Evolutionary conservation across 805 yeast species (phyloP).

Genomic region (Myxozyma kluyveri): DNA sequence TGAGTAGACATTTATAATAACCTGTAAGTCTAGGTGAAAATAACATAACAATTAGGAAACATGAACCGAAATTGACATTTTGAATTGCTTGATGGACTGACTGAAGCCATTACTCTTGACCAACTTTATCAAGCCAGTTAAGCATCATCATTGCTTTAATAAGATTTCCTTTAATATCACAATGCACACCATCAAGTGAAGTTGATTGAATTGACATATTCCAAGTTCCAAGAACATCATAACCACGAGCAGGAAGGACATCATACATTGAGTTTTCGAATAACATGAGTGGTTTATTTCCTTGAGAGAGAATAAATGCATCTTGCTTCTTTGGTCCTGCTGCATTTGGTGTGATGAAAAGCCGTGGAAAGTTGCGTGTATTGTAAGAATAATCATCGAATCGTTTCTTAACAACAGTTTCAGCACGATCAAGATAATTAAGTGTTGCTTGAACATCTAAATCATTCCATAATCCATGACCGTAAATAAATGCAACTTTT

Average conservation of each 20-base stretch:
- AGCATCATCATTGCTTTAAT: conserved; percentile 30
- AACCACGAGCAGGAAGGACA: conserved; percentile 24
- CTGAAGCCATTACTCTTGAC: conserved; percentile 14
- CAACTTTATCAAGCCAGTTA: conserved; percentile 28
- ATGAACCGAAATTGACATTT: no score
- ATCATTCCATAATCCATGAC: conserved; percentile 31
- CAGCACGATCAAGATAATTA: conserved; percentile 24
- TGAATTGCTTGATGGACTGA: no score
- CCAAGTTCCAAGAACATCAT: conserved; percentile 29
- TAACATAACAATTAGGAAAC: no score
- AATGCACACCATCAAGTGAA: conserved; percentile 27
- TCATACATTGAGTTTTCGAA: conserved; percentile 26
- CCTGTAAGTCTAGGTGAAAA: no score
- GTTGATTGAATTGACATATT: conserved; percentile 28
- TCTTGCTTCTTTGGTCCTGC: conserved; percentile 27
- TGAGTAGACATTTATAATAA: no score
- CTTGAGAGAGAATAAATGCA: conserved; percentile 26
- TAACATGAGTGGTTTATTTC: conserved; percentile 30
- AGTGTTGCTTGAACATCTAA: conserved; percentile 29
- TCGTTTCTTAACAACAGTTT: conserved; percentile 11
- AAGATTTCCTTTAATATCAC: conserved; percentile 26
- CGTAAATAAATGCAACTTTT: conserved; percentile 26
- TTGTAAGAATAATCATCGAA: conserved; percentile 14
- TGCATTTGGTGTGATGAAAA: conserved; percentile 27
- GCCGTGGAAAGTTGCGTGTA: conserved; percentile 18